These are phyloP conservation scores for Lactifluus hygrophoroides DNA, from an alignment of 768 basidiomycete genomes.

Conservation along the genomic window DNA sequence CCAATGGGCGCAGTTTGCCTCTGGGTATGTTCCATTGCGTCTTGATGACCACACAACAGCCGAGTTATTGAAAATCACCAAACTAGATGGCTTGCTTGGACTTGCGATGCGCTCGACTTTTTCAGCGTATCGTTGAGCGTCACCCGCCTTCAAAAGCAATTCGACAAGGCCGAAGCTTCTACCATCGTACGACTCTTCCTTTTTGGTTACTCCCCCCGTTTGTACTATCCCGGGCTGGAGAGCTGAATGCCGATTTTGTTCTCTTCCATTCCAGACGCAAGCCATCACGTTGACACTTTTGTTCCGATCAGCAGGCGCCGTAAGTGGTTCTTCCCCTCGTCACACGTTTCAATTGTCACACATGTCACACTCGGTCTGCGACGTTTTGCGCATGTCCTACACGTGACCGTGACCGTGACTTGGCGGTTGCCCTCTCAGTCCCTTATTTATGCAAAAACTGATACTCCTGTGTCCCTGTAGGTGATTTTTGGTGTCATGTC, in stretches of 20 bases:
- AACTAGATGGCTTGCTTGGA: slow-evolving; percentile 90
- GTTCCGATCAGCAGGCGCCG: slow-evolving; percentile 74
- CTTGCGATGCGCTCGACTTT: slow-evolving; percentile 80
- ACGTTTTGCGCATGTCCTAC: too few species aligned
- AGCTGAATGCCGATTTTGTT: not conserved
- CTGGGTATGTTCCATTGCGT: slow-evolving; percentile 33
- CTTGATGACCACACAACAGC: too few species aligned
- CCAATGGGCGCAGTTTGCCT: slow-evolving; percentile 48
- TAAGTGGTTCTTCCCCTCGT: slow-evolving; percentile 24
- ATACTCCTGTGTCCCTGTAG: slow-evolving; percentile 17
- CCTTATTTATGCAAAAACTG: not conserved
- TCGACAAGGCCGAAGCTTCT: slow-evolving; percentile 31
- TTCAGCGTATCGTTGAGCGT: slow-evolving; percentile 68
- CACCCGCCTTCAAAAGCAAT: slow-evolving; percentile 40
- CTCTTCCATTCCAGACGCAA: slow-evolving; percentile 39
- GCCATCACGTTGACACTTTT: slow-evolving; percentile 89
- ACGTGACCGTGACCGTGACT: too few species aligned
- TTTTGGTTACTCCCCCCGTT: not conserved
- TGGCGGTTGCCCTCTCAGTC: too few species aligned
- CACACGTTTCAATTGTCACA: not conserved
- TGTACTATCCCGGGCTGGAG: not conserved
- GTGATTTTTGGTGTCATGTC: slow-evolving; percentile 74
- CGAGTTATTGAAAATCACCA: too few species aligned
- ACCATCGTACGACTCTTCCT: slow-evolving; percentile 34
- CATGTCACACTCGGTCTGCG: not conserved